phyloP scores from a whole-genome alignment of 257 asterid species.

The Echium plantagineum region DNA sequence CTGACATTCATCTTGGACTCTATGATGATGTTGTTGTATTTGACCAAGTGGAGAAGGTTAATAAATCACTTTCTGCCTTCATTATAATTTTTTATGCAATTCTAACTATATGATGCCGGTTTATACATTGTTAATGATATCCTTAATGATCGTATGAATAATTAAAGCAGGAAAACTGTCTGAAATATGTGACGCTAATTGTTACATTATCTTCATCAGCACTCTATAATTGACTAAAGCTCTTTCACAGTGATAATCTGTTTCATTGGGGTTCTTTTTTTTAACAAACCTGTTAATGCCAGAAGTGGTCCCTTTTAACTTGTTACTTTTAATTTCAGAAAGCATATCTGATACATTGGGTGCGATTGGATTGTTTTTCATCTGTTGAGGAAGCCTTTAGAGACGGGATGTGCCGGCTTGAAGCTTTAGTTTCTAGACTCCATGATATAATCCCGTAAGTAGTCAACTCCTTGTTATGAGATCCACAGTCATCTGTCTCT shows the following conservation, averaged over 20 bases:
- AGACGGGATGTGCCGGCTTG: conserved; percentile 62
- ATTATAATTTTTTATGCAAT: background rate
- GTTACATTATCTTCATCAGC: background rate
- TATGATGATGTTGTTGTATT: conserved; percentile 90
- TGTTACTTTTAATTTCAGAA: conserved; percentile 29
- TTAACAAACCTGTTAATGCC: background rate
- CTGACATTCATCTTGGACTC: conserved; percentile 93
- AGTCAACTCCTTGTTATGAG: conserved; percentile 6
- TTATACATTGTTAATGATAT: conserved; percentile 4
- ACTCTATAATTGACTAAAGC: background rate
- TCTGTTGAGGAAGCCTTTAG: conserved; percentile 73
- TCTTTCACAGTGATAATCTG: background rate
- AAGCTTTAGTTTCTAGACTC: conserved; percentile 68
- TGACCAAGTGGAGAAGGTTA: conserved; percentile 97
- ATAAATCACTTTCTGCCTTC: conserved; percentile 7
- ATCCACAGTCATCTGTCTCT: conserved; percentile 1
- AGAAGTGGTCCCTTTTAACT: background rate
- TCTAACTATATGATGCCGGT: conserved; percentile 1
- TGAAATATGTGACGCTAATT: too few relatives aligned
- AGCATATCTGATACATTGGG: conserved; percentile 96
- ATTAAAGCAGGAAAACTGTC: too few relatives aligned
- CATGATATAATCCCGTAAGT: conserved; percentile 74
- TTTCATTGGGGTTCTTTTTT: background rate
- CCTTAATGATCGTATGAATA: background rate
- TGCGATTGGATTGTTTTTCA: conserved; percentile 64